phyloP scores from a whole-genome alignment of 1,139 yeast genomes.

The Hemisphaericaspora subhashii region DNA sequence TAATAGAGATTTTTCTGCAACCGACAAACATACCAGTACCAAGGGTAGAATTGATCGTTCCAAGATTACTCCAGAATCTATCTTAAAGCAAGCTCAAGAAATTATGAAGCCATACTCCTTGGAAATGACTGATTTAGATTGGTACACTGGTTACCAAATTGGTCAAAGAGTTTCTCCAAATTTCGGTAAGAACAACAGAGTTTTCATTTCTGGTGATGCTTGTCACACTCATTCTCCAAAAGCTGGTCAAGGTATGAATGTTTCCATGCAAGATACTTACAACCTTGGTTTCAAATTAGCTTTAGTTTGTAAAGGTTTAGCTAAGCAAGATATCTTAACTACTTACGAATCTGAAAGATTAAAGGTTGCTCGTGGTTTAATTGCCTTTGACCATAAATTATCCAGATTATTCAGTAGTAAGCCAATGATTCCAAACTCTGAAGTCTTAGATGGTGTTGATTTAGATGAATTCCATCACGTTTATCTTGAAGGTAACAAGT shows the following conservation, averaged over 20 bases:
- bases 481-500: constrained; percentile 26
- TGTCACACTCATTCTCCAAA: constrained; percentile 41
- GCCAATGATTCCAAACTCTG: constrained; percentile 21
- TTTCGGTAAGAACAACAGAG: constrained; percentile 22
- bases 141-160: constrained; percentile 39
- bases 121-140: constrained; percentile 25
- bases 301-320: constrained; percentile 28
- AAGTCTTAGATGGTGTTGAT: constrained; percentile 23
- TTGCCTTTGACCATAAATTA: constrained; percentile 31
- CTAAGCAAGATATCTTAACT: constrained; percentile 20
- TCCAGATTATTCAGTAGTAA: constrained; percentile 31
- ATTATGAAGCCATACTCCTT: constrained; percentile 30
- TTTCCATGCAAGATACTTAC: constrained; percentile 28
- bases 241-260: constrained; percentile 44
- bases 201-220: constrained; percentile 40
- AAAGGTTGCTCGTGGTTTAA: constrained; percentile 32
- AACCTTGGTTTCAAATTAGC: constrained; percentile 39
- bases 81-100: constrained; percentile 27
- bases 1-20: constrained; percentile 9
- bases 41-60: constrained; percentile 28
- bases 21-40: constrained; percentile 12
- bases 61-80: constrained; percentile 26
- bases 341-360: constrained; percentile 33
- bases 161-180: constrained; percentile 34
- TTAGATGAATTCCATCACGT: constrained; percentile 27